phyloP scores from a whole-genome alignment of 768 basidiomycete genomes.

The Mycena filopes region DNA sequence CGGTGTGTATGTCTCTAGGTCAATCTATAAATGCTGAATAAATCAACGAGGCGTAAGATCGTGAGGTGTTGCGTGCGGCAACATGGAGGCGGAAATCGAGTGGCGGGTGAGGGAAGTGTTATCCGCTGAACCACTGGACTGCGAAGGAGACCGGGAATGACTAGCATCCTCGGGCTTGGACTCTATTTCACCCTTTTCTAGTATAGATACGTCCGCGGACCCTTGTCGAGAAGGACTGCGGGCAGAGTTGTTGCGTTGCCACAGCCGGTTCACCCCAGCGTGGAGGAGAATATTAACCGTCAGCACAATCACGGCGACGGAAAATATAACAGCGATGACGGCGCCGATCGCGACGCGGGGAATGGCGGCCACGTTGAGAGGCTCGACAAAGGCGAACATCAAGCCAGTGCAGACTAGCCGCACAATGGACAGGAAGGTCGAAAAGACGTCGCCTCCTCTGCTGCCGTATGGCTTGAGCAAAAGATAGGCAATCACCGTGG shows the following conservation, averaged over 20 bases:
- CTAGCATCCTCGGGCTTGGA: slow-evolving; percentile 12
- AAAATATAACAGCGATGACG: slow-evolving; percentile 76
- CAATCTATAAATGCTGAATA: slow-evolving; percentile 23
- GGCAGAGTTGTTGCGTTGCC: slow-evolving; percentile 34
- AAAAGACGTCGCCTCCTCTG: slow-evolving; percentile 76
- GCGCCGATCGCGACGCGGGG: slow-evolving; percentile 85
- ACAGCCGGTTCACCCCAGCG: slow-evolving; percentile 47
- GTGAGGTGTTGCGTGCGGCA: slow-evolving; percentile 12
- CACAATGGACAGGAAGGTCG: slow-evolving; percentile 71
- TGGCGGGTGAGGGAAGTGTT: slow-evolving; percentile 16
- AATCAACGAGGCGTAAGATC: slow-evolving; percentile 16
- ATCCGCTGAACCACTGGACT: slow-evolving; percentile 11
- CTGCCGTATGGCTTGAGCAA: slow-evolving; percentile 72
- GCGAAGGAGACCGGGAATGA: slow-evolving; percentile 22
- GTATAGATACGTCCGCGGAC: slow-evolving; percentile 45
- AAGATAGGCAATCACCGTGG: slow-evolving; percentile 63
- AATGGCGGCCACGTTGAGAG: slow-evolving; percentile 73
- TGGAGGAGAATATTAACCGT: slow-evolving; percentile 74
- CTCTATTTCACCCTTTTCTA: slow-evolving; percentile 50
- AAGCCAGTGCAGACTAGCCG: slow-evolving; percentile 77
- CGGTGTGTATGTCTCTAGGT: not conserved
- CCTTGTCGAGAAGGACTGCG: slow-evolving; percentile 33
- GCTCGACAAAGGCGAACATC: slow-evolving; percentile 81
- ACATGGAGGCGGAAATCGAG: slow-evolving; percentile 18
- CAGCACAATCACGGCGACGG: slow-evolving; percentile 74